These are phyloP conservation scores for Musa itinerans DNA, from an alignment of 176 grass and related monocot genomes.

Conservation along the genomic window DNA sequence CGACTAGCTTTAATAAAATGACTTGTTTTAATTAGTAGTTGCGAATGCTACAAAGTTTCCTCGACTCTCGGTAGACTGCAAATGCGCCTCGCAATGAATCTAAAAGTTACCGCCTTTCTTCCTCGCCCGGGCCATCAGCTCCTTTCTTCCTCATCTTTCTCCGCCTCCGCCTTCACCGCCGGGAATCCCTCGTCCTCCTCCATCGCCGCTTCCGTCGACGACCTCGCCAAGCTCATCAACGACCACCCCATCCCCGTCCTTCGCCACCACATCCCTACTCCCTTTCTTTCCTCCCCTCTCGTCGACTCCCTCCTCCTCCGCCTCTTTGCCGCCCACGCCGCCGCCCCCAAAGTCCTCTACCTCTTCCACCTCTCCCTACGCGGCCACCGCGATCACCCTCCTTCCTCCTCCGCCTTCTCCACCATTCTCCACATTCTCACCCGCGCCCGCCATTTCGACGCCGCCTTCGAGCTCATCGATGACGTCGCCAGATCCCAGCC, in stretches of 20 bases:
- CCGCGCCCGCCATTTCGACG: conserved; percentile 38
- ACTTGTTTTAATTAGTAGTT: too few relatives aligned
- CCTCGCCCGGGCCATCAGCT: background rate
- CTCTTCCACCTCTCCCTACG: conserved; percentile 24
- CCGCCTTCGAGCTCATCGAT: conserved; percentile 15
- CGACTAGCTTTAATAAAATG: too few relatives aligned
- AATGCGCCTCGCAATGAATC: background rate
- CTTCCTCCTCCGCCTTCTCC: conserved; percentile 33
- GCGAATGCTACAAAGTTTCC: too few relatives aligned
- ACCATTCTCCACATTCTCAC: conserved; percentile 32
- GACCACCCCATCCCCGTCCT: conserved; percentile 27
- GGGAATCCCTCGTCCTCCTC: background rate
- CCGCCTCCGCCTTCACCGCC: background rate
- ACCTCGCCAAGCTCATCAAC: conserved; percentile 11
- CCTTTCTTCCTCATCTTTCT: background rate
- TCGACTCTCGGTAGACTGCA: background rate
- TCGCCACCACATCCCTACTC: conserved; percentile 35
- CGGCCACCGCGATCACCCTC: conserved; percentile 30
- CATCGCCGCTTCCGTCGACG: background rate
- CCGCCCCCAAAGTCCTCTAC: conserved; percentile 16
- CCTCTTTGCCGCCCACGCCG: conserved; percentile 39
- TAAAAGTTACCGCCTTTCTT: background rate
- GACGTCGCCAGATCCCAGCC: conserved; percentile 37
- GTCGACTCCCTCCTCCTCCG: conserved; percentile 41
- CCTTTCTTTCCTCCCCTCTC: conserved; percentile 45